A percentile compares a stretch with the other conserved stretches of the same genome.
Evolutionary conservation across 163 green algal genomes (phyloP).

Genomic region (Scenedesmus sp.): DNA sequence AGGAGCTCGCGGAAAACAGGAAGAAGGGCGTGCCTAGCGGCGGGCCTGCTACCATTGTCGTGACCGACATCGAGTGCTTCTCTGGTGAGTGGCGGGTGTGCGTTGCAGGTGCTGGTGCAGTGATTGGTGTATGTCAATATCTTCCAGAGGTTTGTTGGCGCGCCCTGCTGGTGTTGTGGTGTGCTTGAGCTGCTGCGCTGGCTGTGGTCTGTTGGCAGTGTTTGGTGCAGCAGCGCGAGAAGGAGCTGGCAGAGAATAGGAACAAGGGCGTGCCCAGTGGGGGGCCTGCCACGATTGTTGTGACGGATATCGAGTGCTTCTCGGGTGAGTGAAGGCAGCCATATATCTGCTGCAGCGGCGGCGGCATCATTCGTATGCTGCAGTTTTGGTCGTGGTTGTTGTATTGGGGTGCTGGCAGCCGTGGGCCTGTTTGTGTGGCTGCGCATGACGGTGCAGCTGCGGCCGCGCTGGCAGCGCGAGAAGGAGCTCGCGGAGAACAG

Average conservation of each 20-base stretch:
- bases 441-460: slow-evolving; percentile 40
- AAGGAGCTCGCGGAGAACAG: slow-evolving; percentile 40
- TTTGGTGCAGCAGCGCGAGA: slow-evolving; percentile 17
- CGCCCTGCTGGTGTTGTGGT: too few relatives aligned
- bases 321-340: neutral
- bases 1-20: slow-evolving; percentile 27
- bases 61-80: slow-evolving; percentile 46
- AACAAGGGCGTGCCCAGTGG: slow-evolving; percentile 18
- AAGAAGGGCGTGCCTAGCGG: slow-evolving; percentile 16
- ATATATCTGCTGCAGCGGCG: too few relatives aligned
- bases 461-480: slow-evolving; percentile 44
- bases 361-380: neutral
- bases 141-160: too few relatives aligned
- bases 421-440: slow-evolving; percentile 23
- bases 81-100: neutral
- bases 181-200: too few relatives aligned
- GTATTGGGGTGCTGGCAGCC: neutral
- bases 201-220: too few relatives aligned
- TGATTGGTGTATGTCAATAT: too few relatives aligned
- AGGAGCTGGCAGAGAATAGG: slow-evolving; percentile 26
- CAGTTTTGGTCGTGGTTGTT: slow-evolving; percentile 4
- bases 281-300: slow-evolving; percentile 13
- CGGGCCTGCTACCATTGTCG: slow-evolving; percentile 18
- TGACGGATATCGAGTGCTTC: slow-evolving; percentile 45
- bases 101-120: too few relatives aligned